phyloP scores from a whole-genome alignment of 2,329 filamentous ascomycete genomes.

The Colletotrichum somersetense region DNA sequence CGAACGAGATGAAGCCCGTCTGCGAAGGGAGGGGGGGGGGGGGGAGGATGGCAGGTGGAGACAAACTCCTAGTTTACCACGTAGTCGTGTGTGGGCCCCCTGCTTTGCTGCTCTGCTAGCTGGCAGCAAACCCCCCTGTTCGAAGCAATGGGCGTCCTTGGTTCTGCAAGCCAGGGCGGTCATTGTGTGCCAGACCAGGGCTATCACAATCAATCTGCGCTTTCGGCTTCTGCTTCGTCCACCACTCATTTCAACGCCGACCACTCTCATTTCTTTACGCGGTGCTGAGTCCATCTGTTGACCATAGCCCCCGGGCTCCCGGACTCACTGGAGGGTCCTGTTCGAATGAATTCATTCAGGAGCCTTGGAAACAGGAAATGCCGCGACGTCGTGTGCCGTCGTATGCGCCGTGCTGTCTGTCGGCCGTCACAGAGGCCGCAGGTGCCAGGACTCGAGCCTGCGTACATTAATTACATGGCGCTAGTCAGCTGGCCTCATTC shows the following conservation, averaged over 20 bases:
- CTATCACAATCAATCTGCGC: constrained; percentile 13
- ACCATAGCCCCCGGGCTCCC: constrained; percentile 27
- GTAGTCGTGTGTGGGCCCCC: constrained; percentile 23
- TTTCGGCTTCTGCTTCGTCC: constrained; percentile 4
- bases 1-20: constrained; percentile 39
- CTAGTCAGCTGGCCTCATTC: constrained; percentile 56
- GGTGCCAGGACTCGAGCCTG: constrained; percentile 49
- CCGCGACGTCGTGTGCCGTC: constrained; percentile 8
- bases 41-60: constrained; percentile 39
- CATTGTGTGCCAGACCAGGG: constrained; percentile 29
- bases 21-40: constrained; percentile 22
- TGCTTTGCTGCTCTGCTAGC: constrained; percentile 27
- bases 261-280: constrained; percentile 33
- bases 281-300: constrained; percentile 20
- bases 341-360: constrained; percentile 7
- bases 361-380: constrained; percentile 24
- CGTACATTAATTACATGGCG: constrained; percentile 19
- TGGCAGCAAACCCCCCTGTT: constrained; percentile 29
- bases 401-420: constrained; percentile 20
- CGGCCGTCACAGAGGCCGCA: constrained; percentile 46
- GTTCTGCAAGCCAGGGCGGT: constrained; percentile 20
- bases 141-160: constrained; percentile 31
- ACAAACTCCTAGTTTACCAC: constrained; percentile 21
- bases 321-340: constrained; percentile 1
- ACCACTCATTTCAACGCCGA: constrained; percentile 27